These are phyloP conservation scores for Fusarium scirpi DNA, from an alignment of 2,329 filamentous ascomycete species.

Conservation along the genomic window DNA sequence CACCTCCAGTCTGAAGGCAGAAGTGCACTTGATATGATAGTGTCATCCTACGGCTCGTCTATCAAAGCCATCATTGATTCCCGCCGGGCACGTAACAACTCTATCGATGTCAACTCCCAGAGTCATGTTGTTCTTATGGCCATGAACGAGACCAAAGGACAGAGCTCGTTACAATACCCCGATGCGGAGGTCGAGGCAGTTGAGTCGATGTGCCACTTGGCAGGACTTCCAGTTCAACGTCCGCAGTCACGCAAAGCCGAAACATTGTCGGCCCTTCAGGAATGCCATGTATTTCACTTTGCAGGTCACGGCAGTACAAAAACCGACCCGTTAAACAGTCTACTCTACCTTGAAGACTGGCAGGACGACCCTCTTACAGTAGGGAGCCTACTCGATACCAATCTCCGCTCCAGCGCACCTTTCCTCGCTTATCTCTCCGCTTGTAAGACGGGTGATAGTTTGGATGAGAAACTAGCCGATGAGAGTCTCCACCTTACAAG, in stretches of 20 bases:
- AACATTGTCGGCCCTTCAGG: background rate
- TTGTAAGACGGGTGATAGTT: background rate
- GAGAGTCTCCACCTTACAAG: background rate
- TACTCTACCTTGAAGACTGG: background rate
- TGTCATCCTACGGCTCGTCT: background rate
- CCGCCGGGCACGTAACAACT: too few relatives aligned
- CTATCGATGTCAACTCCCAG: fast-evolving
- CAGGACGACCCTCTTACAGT: background rate
- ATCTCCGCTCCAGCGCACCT: background rate
- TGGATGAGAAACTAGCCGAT: background rate
- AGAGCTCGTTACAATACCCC: background rate
- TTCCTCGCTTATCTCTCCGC: conserved; percentile 1
- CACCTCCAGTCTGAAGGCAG: too few relatives aligned
- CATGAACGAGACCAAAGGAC: background rate
- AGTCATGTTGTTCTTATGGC: background rate
- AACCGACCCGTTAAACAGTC: background rate
- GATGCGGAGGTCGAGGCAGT: background rate
- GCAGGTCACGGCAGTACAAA: background rate
- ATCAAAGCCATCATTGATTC: background rate
- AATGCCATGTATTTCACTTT: background rate
- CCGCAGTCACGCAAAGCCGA: background rate
- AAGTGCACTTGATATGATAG: background rate
- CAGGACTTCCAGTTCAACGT: background rate
- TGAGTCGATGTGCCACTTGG: background rate
- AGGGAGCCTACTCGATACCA: background rate